Evolutionary conservation across 345 rosid species (phyloP).

Genomic region (Pistacia integerrima): DNA sequence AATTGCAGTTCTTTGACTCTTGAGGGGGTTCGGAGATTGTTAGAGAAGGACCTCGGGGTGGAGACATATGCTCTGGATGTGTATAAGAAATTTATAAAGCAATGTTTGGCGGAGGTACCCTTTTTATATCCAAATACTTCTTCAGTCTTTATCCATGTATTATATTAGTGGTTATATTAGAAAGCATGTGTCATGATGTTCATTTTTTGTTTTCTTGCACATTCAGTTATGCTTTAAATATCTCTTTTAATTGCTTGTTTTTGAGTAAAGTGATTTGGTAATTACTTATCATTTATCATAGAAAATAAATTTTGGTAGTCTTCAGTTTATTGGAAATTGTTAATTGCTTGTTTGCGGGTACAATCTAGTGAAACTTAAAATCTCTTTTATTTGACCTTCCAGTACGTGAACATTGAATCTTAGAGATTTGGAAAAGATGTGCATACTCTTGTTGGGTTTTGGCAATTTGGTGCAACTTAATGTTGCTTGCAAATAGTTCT

Average conservation of each 20-base stretch:
- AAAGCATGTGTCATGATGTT: not conserved
- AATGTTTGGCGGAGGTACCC: constrained; percentile 57
- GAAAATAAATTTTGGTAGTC: not conserved
- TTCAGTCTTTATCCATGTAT: not conserved
- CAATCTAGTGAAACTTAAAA: no score
- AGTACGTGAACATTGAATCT: no score
- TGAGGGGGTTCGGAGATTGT: constrained; percentile 77
- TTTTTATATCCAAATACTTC: not conserved
- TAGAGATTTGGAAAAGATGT: not conserved
- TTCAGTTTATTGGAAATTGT: not conserved
- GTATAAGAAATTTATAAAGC: constrained; percentile 71
- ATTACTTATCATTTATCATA: not conserved
- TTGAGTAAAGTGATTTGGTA: not conserved
- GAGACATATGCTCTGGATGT: constrained; percentile 67
- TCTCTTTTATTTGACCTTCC: no score
- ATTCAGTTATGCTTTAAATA: not conserved
- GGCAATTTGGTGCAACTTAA: not conserved
- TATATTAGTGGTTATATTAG: not conserved
- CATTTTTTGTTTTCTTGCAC: not conserved
- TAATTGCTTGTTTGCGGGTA: not conserved
- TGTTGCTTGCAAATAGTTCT: constrained; percentile 1
- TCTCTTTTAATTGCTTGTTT: no score
- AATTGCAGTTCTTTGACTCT: constrained; percentile 67
- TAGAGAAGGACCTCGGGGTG: constrained; percentile 83
- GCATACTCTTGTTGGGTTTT: not conserved